Conservation (phyloP, 371 early-diverging fungal species). For the Zopfochytrium polystomum region DNA sequence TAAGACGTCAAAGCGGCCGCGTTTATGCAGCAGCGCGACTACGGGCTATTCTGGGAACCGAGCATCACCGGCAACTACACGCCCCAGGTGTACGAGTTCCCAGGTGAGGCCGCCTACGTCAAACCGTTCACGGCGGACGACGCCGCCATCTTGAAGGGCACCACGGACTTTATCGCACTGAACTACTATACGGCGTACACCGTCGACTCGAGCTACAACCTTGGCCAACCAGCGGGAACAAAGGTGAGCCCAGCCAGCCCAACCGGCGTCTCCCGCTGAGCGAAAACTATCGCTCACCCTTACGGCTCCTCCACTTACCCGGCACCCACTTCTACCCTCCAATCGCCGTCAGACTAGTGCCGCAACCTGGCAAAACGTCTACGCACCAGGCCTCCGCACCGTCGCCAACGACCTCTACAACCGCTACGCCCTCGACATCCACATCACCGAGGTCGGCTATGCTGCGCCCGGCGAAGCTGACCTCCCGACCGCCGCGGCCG, state of each 20-base stretch:
- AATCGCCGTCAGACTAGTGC: too few species aligned
- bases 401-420: too few species aligned
- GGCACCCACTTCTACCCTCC: too few species aligned
- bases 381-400: too few species aligned
- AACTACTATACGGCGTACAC: constrained; percentile 24
- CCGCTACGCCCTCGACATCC: too few species aligned
- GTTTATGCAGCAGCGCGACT: neutral
- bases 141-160: constrained; percentile 17
- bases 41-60: too few species aligned
- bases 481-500: constrained; percentile 5
- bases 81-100: constrained; percentile 6
- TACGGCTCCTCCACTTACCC: too few species aligned
- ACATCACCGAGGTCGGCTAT: too few species aligned
- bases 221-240: too few species aligned
- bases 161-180: constrained; percentile 29
- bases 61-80: neutral
- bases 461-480: too few species aligned
- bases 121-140: constrained; percentile 20
- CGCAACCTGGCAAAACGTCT: too few species aligned
- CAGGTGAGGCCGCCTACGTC: neutral
- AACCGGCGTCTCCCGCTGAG: neutral
- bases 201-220: too few species aligned
- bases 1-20: constrained; percentile 11
- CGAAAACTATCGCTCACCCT: neutral
- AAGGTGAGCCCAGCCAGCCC: neutral